These are phyloP conservation scores for Xylariaceae sp. DNA, from an alignment of 2,329 filamentous ascomycete genomes.

Conservation along the genomic window DNA sequence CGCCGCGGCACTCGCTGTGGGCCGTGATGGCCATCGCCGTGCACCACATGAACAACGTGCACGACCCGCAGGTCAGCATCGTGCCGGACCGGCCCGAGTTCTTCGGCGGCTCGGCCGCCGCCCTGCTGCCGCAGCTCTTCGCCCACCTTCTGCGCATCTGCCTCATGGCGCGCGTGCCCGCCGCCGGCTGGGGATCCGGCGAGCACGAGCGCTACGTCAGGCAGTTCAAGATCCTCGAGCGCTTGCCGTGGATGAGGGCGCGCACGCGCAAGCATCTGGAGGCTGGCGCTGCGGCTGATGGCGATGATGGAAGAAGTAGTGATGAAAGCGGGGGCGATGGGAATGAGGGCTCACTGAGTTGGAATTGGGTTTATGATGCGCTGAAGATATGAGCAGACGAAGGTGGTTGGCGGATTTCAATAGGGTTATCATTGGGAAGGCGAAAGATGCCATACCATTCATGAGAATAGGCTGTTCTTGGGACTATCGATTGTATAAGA, in stretches of 20 bases:
- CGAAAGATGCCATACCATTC: no score
- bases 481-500: no score
- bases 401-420: neutral
- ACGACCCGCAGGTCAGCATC: slow-evolving; percentile 18
- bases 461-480: no score
- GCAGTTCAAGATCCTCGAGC: slow-evolving; percentile 13
- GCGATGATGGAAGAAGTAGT: no score
- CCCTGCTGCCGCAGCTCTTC: slow-evolving; percentile 24
- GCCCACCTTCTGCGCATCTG: slow-evolving; percentile 23
- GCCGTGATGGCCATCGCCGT: slow-evolving; percentile 20
- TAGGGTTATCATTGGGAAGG: no score
- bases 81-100: slow-evolving; percentile 25
- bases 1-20: slow-evolving; percentile 22
- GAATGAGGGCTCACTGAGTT: neutral
- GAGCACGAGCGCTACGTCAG: slow-evolving; percentile 4
- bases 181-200: neutral
- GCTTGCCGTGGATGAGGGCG: slow-evolving; percentile 19
- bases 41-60: slow-evolving; percentile 25
- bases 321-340: no score
- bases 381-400: slow-evolving; percentile 17
- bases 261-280: slow-evolving; percentile 6
- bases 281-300: neutral
- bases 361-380: slow-evolving; percentile 17
- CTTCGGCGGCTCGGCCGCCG: slow-evolving; percentile 15
- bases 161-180: slow-evolving; percentile 6